Evolutionary conservation across 768 basidiomycete genomes (phyloP), one percentile per base, ranked within the genome.

Genomic region (Kwoniella sp.): DNA sequence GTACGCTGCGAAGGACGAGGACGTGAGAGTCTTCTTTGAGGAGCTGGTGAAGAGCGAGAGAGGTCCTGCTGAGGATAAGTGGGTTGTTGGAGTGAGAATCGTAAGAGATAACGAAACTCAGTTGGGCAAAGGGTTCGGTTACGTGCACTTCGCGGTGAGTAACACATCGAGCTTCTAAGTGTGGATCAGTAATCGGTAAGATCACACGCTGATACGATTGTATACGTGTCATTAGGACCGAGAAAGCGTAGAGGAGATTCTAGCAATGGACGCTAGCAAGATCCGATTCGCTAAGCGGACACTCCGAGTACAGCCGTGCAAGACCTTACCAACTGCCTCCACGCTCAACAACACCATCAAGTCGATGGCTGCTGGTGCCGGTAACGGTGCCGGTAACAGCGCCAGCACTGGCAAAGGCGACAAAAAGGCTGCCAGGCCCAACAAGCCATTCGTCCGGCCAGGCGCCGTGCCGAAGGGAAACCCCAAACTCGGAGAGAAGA

Each of bases 271-370:
- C 52, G 83, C 86, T 20, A 82, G 79, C 51, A 90, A 89, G 70
- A 86, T 97, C 78, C 92, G 90, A 77, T 92, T 97, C 75, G 92
- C 91, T 20, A 96, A 95, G 79, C 91, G 93, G 69, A 92, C 89
- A 73, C 84, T 97, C 2, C 89, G 95, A 23, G 87, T 97, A 2
- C 90, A 97, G 76, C 87, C 90, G 38, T 97, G 93, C 83, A 95
- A 92, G 79, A 87, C 87, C 8, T 72, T n/a, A 56, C 87, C 25
- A 82, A 86, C 22, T 83, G 25, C 72, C 20, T 65, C 68, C 2
- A 45, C 63, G 56, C n/a, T 51, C 50, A 29, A 51, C 58, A 55
- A 58, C 61, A 23, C 53, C 69, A 37, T 80, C n/a, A 69, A 76
- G 23, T 72, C 58, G 37, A 70, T 67, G 68, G 79, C 69, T 57